Conservation (phyloP, 257 asterid genomes). For the Thymus mandschuricus region DNA sequence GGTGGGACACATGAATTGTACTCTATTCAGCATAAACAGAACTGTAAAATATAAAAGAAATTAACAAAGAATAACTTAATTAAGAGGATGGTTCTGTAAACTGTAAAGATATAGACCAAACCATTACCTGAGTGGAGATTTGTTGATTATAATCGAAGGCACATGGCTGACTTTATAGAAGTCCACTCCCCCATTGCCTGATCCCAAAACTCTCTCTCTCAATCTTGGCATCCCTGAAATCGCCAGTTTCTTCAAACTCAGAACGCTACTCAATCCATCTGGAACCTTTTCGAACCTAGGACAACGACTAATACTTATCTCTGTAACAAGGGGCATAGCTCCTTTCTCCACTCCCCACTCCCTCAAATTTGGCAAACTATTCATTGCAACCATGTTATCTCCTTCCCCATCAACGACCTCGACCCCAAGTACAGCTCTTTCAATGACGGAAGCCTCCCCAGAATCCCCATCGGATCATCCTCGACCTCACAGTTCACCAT, state of each 20-base stretch:
- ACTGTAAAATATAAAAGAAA: too few relatives aligned
- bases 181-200: not conserved
- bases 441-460: not conserved
- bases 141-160: not conserved
- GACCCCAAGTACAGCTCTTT: not conserved
- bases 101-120: too few relatives aligned
- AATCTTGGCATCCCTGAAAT: not conserved
- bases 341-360: not conserved
- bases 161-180: slow-evolving; percentile 22
- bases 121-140: too few relatives aligned
- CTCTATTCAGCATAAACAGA: too few relatives aligned
- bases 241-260: not conserved
- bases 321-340: not conserved
- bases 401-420: not conserved
- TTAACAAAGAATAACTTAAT: too few relatives aligned
- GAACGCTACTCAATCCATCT: not conserved
- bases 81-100: too few relatives aligned
- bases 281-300: not conserved
- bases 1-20: too few relatives aligned
- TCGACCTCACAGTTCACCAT: not conserved
- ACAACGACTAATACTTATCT: not conserved
- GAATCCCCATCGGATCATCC: not conserved
- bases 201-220: not conserved
- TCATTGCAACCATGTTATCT: not conserved
- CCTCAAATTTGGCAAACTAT: not conserved